Conservation (phyloP, 176 grass and related monocot genomes). For the Aegilops bicornis region DNA sequence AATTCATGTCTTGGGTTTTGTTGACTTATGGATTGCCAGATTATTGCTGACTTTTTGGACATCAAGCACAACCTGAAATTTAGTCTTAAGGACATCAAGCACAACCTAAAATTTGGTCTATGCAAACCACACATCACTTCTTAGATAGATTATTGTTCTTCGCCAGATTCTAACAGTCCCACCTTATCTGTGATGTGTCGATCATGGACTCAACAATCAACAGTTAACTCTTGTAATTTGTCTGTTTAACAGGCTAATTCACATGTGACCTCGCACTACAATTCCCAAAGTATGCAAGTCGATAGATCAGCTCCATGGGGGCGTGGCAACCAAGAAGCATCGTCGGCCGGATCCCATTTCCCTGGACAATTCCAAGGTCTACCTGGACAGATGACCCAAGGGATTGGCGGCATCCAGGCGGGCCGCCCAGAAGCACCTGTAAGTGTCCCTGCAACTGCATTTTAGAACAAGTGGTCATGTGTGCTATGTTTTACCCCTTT, state of each 20-base stretch:
- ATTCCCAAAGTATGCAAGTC: slow-evolving; percentile 58
- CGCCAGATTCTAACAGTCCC: not conserved
- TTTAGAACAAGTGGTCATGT: not conserved
- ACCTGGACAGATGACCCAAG: slow-evolving; percentile 60
- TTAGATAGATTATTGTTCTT: slow-evolving; percentile 6
- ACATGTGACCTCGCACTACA: slow-evolving; percentile 58
- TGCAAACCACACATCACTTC: not conserved
- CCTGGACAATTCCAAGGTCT: slow-evolving; percentile 56
- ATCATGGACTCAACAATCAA: not conserved
- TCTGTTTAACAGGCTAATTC: slow-evolving; percentile 47
- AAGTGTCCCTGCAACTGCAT: slow-evolving; percentile 21
- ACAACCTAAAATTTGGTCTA: not conserved
- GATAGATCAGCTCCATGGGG: slow-evolving; percentile 75
- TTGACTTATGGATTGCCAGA: not conserved
- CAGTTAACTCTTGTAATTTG: slow-evolving; percentile 20
- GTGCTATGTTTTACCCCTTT: not conserved
- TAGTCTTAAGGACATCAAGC: not conserved
- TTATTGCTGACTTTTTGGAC: not conserved
- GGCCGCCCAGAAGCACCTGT: slow-evolving; percentile 58
- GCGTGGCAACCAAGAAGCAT: slow-evolving; percentile 44
- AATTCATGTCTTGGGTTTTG: not conserved
- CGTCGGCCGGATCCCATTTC: slow-evolving; percentile 43
- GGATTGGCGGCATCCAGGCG: slow-evolving; percentile 45
- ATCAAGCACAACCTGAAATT: not conserved
- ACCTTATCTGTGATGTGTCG: not conserved